Evolutionary conservation across 1,284 basidiomycete genomes (phyloP).

Genomic region (Ustilago curta): DNA sequence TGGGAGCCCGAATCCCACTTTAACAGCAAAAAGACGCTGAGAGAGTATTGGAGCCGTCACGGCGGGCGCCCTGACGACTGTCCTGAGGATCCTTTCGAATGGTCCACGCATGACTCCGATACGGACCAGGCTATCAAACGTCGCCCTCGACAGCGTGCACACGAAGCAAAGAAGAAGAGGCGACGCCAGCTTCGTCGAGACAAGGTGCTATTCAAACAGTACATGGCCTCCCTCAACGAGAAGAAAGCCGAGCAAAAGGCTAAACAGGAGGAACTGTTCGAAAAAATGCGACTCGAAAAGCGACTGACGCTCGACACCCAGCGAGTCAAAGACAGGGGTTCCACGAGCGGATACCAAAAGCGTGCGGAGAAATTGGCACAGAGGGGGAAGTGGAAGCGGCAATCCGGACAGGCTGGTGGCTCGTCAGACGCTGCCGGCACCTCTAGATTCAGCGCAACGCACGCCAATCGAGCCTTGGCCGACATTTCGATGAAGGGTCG

Average conservation of each 20-base stretch:
- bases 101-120: conserved; percentile 32
- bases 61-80: conserved; percentile 34
- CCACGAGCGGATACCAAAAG: conserved; percentile 23
- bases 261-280: conserved; percentile 18
- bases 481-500: conserved; percentile 41
- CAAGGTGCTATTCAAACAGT: conserved; percentile 24
- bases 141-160: conserved; percentile 34
- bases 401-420: not conserved
- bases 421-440: conserved; percentile 11
- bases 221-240: conserved; percentile 23
- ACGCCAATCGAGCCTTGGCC: conserved; percentile 22
- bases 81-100: conserved; percentile 5
- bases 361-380: conserved; percentile 19
- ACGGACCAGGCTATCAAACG: conserved; percentile 34
- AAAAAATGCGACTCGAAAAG: conserved; percentile 13
- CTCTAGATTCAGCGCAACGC: conserved; percentile 10
- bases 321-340: conserved; percentile 28
- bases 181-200: conserved; percentile 36
- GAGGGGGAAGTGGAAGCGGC: conserved; percentile 22
- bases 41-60: conserved; percentile 41
- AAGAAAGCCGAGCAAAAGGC: conserved; percentile 8
- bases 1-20: conserved; percentile 45
- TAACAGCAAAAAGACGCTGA: conserved; percentile 19
- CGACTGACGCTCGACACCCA: conserved; percentile 19
- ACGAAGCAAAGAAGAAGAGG: conserved; percentile 37